Evolutionary conservation across 2,329 filamentous ascomycete genomes (phyloP), one percentile per base, ranked within the genome.

Genomic region (Ilyonectria destructans): DNA sequence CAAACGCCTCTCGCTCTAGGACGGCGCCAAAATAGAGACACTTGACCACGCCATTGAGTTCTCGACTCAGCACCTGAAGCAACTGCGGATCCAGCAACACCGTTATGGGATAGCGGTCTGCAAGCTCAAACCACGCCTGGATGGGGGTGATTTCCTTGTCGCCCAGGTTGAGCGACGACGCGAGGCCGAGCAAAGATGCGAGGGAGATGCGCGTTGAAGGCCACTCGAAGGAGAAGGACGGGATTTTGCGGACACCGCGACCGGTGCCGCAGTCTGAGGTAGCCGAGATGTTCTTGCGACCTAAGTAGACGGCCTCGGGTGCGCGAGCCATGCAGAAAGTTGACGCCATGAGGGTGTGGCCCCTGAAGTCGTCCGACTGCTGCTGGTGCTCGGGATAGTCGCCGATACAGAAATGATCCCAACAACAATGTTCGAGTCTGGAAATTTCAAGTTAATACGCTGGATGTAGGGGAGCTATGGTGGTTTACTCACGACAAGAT

Each of bases 101-200:
- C 12, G 71, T 79, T n/a, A 78, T 69, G 23, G 83, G 82, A 70
- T 84, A 87, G 43, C 79, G 74, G 4, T 69, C 75, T 26, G 81
- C 82, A 29, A 88, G 81, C 80, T 88, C 86, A 74, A 88, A 88
- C 86, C 86, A 88, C 1, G 83, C 85, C 77, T 88, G 86, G 29
- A 88, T 83, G 17, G 86, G 86, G 31, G 86, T 83, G 45, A 88
- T 74, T 74, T 88, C 86, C 19, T 76, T 62, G 57, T 76, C 73
- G 31, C 81, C 79, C 4, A 81, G 79, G 74, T 83, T 85, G 26
- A 88, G 79, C 48, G 82, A 81, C 57, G 77, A 74, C 1, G 86
- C 85, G 2, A 88, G 81, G n/a, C 81, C 81, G 67, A 82, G 78
- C 23, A 88, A 80, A 17, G 78, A 77, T 33, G 78, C 75, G 29